Conservation (phyloP, 2,329 filamentous ascomycete species). For the Verticillium isaacii region DNA sequence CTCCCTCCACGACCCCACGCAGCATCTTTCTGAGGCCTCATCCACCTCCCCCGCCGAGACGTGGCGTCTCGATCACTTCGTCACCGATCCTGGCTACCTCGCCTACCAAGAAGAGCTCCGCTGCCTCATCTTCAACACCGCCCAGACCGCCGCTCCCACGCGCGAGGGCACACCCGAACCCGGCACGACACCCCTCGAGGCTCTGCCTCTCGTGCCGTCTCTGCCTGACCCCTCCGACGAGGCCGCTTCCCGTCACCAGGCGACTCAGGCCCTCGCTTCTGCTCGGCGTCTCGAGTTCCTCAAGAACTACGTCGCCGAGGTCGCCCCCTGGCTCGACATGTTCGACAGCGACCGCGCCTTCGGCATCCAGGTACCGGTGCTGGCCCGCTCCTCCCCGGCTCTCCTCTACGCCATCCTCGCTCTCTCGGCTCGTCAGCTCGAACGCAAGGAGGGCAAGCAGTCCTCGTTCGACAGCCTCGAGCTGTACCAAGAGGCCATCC, state of each 20-base stretch:
- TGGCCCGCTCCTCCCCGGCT: slow-evolving; percentile 40
- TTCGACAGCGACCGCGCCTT: slow-evolving; percentile 51
- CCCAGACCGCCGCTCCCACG: slow-evolving; percentile 36
- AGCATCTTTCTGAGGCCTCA: slow-evolving; percentile 9
- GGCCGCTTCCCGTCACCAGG: slow-evolving; percentile 4
- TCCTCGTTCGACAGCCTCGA: slow-evolving; percentile 47
- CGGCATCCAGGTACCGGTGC: slow-evolving; percentile 43
- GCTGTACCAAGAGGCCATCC: slow-evolving; percentile 51
- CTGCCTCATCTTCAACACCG: slow-evolving; percentile 39
- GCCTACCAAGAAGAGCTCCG: slow-evolving; percentile 41
- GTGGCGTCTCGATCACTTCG: slow-evolving; percentile 28
- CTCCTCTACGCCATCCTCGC: slow-evolving; percentile 48
- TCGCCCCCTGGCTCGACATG: slow-evolving; percentile 55
- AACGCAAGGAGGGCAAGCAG: slow-evolving; percentile 38
- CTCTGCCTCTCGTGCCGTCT: slow-evolving; percentile 11
- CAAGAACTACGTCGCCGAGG: slow-evolving; percentile 46
- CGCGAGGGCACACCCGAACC: slow-evolving; percentile 29
- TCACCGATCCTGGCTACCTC: slow-evolving; percentile 35
- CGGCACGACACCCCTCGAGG: slow-evolving; percentile 25
- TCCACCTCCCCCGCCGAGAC: slow-evolving; percentile 20
- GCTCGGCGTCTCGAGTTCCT: slow-evolving; percentile 32
- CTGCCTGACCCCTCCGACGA: slow-evolving; percentile 3
- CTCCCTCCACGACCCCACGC: slow-evolving; percentile 3
- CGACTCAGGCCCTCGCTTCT: slow-evolving; percentile 19
- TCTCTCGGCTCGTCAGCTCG: slow-evolving; percentile 49